phyloP scores from a whole-genome alignment of 352 stramenopile genomes.

The Globisporangium takayamanum region DNA sequence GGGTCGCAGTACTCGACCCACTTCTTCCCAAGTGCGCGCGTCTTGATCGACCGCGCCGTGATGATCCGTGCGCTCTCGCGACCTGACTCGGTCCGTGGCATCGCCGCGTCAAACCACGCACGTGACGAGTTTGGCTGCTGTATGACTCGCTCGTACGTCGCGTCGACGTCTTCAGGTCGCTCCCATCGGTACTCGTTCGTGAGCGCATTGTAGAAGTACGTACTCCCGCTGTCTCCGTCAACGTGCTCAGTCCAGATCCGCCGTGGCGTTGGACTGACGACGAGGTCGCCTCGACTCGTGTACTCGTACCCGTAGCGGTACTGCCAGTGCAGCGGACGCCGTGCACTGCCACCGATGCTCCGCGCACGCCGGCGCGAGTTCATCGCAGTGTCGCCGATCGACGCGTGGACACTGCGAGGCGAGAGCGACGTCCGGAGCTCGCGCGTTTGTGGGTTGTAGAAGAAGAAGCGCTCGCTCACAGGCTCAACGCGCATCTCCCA shows the following conservation, averaged over 20 bases:
- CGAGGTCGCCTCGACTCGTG: conserved; percentile 27
- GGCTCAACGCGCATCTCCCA: conserved; percentile 70
- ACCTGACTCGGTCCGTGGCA: conserved; percentile 10
- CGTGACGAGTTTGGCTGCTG: conserved; percentile 36
- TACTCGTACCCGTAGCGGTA: conserved; percentile 75
- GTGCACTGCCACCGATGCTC: conserved; percentile 13
- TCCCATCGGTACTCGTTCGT: conserved; percentile 79
- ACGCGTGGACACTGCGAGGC: conserved; percentile 42
- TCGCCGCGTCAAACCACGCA: conserved; percentile 51
- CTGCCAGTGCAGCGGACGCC: conserved; percentile 58
- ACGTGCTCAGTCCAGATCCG: conserved; percentile 62
- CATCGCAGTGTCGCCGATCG: conserved; percentile 16
- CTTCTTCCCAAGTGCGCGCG: conserved; percentile 47
- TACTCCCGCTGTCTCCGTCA: conserved; percentile 35
- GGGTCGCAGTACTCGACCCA: conserved; percentile 83
- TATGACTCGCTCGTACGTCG: conserved; percentile 41
- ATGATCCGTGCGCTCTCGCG: conserved; percentile 13
- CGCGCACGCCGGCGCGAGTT: conserved; percentile 18
- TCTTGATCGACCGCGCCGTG: conserved; percentile 28
- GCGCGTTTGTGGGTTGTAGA: conserved; percentile 44
- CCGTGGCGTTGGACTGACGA: conserved; percentile 21
- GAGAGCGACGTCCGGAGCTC: conserved; percentile 52
- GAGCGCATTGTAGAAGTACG: conserved; percentile 69
- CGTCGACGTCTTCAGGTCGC: conserved; percentile 53
- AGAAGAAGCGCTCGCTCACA: conserved; percentile 60